Base-by-base conservation (phyloP, 495 filamentous ascomycete genomes). In the Chlorociboria aeruginascens region DNA sequence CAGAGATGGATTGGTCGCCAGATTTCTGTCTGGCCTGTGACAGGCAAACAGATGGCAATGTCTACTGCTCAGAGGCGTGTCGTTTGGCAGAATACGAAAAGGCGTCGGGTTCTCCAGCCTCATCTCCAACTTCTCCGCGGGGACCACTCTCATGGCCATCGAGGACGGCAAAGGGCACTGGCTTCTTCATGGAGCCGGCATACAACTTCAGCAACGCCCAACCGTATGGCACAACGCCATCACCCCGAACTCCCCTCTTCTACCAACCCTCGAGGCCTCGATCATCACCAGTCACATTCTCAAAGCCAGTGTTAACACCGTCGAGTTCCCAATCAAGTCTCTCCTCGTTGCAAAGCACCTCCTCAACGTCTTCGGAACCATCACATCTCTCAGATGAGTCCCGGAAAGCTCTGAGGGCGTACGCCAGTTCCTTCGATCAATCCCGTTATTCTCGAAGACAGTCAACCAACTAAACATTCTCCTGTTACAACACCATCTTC, bases 21-120 rank as follows among this genome's bases (percentile, higher is more conserved):
- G 86, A 95, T 64, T 95, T 85, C 76, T 97, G 90, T 70, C 80
- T 97, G 50, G 81, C 82, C 71, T 97, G 90, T 72, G 90, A 96
- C 66, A 79, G 80, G 63, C 86, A 94, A 66, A 92, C 83, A 47
- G 74, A 77, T 43, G 83, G 83, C 51, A 75, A 75, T 51, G 71
- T 78, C 25, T 97, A 95, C 68, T 97, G 90, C 78, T 94, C 88
- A 25, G 89, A 97, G 69, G 78, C 83, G 20, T 97, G 90, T 71
- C 78, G 87, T 36, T 71, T 96, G 38, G 83, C 86, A 44, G 92
- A 96, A 62, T 75, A 89, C 53, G 87, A 95, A 63, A 78, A 78
- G 62, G 76, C 77, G 33, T 72, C 76, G 7, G 70, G 71, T 64
- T 81, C 76, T n/a, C 63, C 68, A 45, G 66, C 70, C 14, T 67